phyloP scores from a whole-genome alignment of 2,329 filamentous ascomycete species.

The Exophiala alcalophila region DNA sequence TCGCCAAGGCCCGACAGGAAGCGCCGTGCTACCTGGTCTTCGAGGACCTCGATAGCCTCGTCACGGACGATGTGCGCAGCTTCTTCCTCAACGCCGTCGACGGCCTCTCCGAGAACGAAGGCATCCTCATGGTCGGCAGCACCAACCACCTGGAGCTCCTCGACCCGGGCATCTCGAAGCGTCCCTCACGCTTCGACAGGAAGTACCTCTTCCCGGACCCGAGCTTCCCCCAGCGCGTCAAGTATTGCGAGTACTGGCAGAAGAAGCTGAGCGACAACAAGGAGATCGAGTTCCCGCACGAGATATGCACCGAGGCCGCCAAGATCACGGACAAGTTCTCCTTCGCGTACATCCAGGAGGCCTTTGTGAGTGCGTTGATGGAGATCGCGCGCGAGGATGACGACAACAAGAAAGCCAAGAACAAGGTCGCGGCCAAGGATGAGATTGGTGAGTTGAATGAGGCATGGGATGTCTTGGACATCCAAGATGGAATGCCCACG shows the following conservation, averaged over 20 bases:
- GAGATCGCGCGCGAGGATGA: conserved; percentile 31
- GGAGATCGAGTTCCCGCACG: conserved; percentile 41
- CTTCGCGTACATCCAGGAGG: conserved; percentile 49
- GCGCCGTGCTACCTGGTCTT: conserved; percentile 43
- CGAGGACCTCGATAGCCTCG: conserved; percentile 43
- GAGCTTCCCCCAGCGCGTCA: conserved; percentile 36
- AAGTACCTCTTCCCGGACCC: conserved; percentile 48
- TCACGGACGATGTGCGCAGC: conserved; percentile 36
- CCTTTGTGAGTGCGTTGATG: conserved; percentile 42
- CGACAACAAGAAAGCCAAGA: background rate
- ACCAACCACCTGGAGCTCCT: conserved; percentile 40
- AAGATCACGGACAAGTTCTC: conserved; percentile 44
- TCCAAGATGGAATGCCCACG: conserved; percentile 1
- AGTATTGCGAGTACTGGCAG: conserved; percentile 48
- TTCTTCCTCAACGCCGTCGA: conserved; percentile 47
- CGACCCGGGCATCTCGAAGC: conserved; percentile 45
- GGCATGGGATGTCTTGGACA: conserved; percentile 20
- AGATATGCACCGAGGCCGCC: conserved; percentile 40
- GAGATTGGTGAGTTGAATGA: conserved; percentile 11
- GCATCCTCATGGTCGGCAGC: conserved; percentile 43
- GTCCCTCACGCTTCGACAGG: conserved; percentile 47
- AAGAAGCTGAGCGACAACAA: conserved; percentile 26
- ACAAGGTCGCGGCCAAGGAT: background rate
- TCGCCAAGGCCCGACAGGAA: conserved; percentile 37
- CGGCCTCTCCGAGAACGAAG: conserved; percentile 41